Evolutionary conservation across 257 asterid genomes (phyloP), one percentile per base, ranked within the genome.

Genomic region (Solanum corneliomulleri): DNA sequence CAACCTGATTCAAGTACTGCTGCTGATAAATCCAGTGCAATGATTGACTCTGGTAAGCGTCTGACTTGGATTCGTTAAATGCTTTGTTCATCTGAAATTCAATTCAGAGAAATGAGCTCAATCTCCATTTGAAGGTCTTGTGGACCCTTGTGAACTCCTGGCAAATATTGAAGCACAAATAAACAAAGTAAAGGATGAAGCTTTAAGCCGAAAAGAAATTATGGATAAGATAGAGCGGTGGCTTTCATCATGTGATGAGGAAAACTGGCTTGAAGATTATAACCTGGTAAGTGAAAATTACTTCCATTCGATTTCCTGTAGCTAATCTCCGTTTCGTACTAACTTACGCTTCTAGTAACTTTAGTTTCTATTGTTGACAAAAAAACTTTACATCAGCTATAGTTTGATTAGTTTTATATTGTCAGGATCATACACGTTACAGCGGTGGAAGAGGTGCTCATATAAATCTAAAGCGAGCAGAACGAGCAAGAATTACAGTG

Each of bases 161-260:
- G 91, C 96, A 56, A 95, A 93, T 91, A 92, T 97, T 71, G 99
- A 97, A 90, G 90, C 95, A 18, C 99, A 95, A 89, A 95, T 97
- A 89, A 89, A 68, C 84, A 94, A 92, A 88, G 93, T 89, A 68
- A 97, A 90, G 88, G 93, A 92, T 13, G 99, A 97, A 93, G 96
- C 95, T 87, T 93, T 91, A 69, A 93, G 95, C 92, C 96, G 98
- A 66, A 93, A 91, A 88, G 98, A 95, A 80, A 94, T 97, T 83
- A 94, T 91, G 92, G 98, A 94, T 21, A 95, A 90, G 90, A 95
- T 97, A 85, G 95, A 93, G 87, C 86, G 95, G 29, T 97, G 99
- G 99, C 98, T 97, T 89, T 90, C 94, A 87, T 97, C 98, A n/a
- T 97, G 98, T 80, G 97, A 94, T 45, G 99, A 97, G 91, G 99